These are phyloP conservation scores for Trypanosoma lewisi DNA, from an alignment of 208 protist genomes.

Conservation along the genomic window DNA sequence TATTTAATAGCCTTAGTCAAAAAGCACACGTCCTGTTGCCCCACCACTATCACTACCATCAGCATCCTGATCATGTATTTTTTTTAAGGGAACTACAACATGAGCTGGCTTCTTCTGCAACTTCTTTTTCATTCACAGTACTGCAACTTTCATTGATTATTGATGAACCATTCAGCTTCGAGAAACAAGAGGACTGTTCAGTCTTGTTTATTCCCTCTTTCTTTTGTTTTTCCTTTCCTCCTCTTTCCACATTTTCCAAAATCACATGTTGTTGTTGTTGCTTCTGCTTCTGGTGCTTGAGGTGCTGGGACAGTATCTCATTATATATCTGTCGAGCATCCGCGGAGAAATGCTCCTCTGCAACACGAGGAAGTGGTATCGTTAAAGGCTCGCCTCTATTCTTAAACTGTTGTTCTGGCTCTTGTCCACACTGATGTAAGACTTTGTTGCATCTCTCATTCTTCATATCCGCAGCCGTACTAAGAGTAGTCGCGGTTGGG, in stretches of 20 bases:
- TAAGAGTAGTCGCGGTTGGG: neutral
- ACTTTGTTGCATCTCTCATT: neutral
- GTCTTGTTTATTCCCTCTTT: constrained; percentile 12
- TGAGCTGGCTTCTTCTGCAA: neutral
- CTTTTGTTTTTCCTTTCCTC: neutral
- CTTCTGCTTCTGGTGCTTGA: neutral
- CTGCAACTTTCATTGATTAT: neutral
- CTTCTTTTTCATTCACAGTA: neutral
- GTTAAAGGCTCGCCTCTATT: neutral
- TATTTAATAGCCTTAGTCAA: neutral
- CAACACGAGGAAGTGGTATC: neutral
- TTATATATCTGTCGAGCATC: constrained; percentile 28
- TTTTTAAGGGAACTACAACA: neutral
- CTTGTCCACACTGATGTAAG: too few species aligned
- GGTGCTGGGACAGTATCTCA: constrained; percentile 23
- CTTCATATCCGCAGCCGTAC: neutral
- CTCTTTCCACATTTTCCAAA: neutral
- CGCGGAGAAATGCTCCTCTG: constrained; percentile 16
- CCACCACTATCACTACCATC: neutral
- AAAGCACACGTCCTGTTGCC: neutral
- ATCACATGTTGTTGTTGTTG: neutral
- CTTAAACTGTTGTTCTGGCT: neutral
- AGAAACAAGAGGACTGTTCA: constrained; percentile 2
- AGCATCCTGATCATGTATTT: too few species aligned
- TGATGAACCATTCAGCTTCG: neutral